Conservation (phyloP, 306 rosid species). For the Prunus davidiana region DNA sequence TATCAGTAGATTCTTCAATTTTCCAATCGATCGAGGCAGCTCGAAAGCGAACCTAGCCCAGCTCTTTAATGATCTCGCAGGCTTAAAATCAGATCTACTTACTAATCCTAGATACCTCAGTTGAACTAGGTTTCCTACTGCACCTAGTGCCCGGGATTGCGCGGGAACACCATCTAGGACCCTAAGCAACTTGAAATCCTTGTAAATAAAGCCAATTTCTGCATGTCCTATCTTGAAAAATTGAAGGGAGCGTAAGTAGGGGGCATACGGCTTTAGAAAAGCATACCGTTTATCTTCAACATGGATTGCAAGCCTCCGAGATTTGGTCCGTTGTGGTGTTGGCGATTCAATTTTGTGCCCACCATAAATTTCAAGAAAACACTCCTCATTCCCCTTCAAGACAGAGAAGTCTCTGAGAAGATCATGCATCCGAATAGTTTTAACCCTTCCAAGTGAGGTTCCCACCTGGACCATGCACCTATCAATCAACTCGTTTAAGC, state of each 20-base stretch:
- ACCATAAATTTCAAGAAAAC: neutral
- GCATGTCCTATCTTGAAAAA: no score
- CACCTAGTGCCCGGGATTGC: no score
- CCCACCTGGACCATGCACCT: neutral
- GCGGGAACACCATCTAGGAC: no score
- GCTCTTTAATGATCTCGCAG: no score
- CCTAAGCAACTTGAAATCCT: neutral
- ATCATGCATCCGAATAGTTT: conserved; percentile 6
- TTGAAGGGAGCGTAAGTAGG: neutral
- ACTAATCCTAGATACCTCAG: no score
- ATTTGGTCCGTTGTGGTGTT: neutral
- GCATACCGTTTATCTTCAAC: neutral
- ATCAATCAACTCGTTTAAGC: neutral
- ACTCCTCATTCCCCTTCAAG: neutral
- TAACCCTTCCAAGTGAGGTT: neutral
- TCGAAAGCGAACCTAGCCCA: no score
- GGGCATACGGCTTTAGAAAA: neutral
- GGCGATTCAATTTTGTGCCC: neutral
- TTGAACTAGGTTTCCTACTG: no score
- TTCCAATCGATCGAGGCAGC: neutral
- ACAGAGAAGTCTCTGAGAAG: conserved; percentile 7
- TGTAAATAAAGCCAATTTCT: neutral
- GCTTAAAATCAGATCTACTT: no score
- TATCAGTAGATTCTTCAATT: no score
- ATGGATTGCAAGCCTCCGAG: conserved; percentile 1